Evolutionary conservation across 345 rosid species (phyloP), one percentile per base, ranked within the genome.

Genomic region (Lepidium aucheri): DNA sequence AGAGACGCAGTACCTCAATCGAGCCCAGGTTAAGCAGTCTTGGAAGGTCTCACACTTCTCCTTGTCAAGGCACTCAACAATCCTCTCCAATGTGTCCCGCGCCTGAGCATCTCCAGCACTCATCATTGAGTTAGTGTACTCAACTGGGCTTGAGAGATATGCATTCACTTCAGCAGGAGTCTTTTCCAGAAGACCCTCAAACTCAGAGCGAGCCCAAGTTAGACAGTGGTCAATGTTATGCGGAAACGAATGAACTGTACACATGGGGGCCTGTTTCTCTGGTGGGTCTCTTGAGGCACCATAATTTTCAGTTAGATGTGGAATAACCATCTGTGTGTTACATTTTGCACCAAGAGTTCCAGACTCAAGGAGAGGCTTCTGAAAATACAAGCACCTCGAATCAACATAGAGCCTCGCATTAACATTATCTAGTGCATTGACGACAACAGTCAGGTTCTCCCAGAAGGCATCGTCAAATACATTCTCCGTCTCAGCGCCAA

Each of bases 231-330:
- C 99, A 60, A 95, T 95, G 73, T 91, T 95, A 84, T 95, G 99
- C 2, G 99, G 99, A 76, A 95, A 95, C 0, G 99, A 95, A 65
- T 95, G 99, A 63, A 95, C 93, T 9, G 99, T 95, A 76, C 97
- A 95, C 99, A 95, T 95, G 16, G 99, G 99, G 9, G 99, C 99
- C 79, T 95, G 99, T 75, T 86, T 95, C 90, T 95, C 99, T 5
- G 99, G 99, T 47, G 99, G 99, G 54, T 95, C 99, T 62, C 99
- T 81, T 56, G 99, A 95, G 59, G 99, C 97, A 40, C 99, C 99
- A 61, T 95, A 95, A 62, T 95, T 95, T 79, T 95, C 99, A 15
- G 99, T 91, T 32, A 89, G 82, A 78, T 95, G 97, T 36, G 99
- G 96, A 76, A 95, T 87, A 56, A 95, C 93, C 99, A 87, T 86